Evolutionary conservation across 1,139 yeast genomes (phyloP).

Genomic region (Zygosaccharomyces pseudobailii): DNA sequence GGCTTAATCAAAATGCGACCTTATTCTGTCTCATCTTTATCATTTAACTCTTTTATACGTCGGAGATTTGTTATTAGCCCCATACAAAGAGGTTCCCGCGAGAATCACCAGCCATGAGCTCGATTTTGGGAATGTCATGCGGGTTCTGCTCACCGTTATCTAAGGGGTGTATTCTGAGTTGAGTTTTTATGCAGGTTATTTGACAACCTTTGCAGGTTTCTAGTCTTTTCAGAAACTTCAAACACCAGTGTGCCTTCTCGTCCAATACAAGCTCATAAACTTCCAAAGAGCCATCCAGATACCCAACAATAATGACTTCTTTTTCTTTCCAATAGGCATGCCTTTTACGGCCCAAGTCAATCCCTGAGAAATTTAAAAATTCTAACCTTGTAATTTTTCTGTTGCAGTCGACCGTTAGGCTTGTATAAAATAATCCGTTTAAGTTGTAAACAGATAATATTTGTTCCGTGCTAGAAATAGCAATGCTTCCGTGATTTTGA

Average conservation of each 20-base stretch:
- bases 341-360: slow-evolving; percentile 25
- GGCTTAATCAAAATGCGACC: neutral
- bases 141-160: slow-evolving; percentile 4
- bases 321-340: slow-evolving; percentile 38
- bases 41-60: neutral
- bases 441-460: slow-evolving; percentile 43
- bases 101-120: slow-evolving; percentile 18
- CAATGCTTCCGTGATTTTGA: slow-evolving; percentile 52
- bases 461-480: slow-evolving; percentile 33
- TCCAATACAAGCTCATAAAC: slow-evolving; percentile 32
- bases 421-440: slow-evolving; percentile 47
- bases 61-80: slow-evolving; percentile 7
- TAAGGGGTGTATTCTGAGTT: slow-evolving; percentile 17
- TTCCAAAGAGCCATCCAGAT: slow-evolving; percentile 29
- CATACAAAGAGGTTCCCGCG: slow-evolving; percentile 16
- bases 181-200: slow-evolving; percentile 21
- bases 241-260: slow-evolving; percentile 22
- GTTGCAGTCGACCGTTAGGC: slow-evolving; percentile 10
- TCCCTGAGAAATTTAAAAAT: slow-evolving; percentile 27
- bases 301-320: slow-evolving; percentile 37
- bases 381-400: slow-evolving; percentile 19
- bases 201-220: slow-evolving; percentile 17
- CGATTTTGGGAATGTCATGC: slow-evolving; percentile 10
- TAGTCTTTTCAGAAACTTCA: slow-evolving; percentile 18
- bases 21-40: neutral